Evolutionary conservation across 2,329 filamentous ascomycete genomes (phyloP).

Genomic region (Calycina herbarum): DNA sequence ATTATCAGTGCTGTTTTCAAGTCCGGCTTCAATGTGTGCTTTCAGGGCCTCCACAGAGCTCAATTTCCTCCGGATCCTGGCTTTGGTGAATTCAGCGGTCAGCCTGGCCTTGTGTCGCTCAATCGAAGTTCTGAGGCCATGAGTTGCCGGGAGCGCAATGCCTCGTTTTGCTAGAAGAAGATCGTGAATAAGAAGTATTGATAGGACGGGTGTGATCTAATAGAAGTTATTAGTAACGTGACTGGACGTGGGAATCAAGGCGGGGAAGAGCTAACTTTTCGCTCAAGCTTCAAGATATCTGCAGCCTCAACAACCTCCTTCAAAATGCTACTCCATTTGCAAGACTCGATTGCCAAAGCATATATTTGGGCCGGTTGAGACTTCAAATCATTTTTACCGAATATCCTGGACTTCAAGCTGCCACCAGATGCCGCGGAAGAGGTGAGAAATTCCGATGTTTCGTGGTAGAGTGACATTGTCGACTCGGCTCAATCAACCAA

Average conservation of each 20-base stretch:
- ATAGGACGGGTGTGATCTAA: slow-evolving; percentile 76
- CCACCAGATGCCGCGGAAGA: slow-evolving; percentile 66
- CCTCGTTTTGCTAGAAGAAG: slow-evolving; percentile 78
- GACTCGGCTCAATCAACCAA: not conserved
- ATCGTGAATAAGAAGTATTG: slow-evolving; percentile 83
- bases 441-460: slow-evolving; percentile 75
- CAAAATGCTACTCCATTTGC: slow-evolving; percentile 85
- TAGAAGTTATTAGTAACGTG: slow-evolving; percentile 22
- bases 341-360: slow-evolving; percentile 80
- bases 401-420: slow-evolving; percentile 84
- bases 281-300: slow-evolving; percentile 74
- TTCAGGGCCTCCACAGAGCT: slow-evolving; percentile 67
- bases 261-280: slow-evolving; percentile 62
- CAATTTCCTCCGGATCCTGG: slow-evolving; percentile 70
- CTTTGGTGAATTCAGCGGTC: slow-evolving; percentile 77
- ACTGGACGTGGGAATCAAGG: not conserved
- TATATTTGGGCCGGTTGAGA: slow-evolving; percentile 81
- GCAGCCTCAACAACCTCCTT: slow-evolving; percentile 87
- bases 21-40: slow-evolving; percentile 53
- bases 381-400: slow-evolving; percentile 71
- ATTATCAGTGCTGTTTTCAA: slow-evolving; percentile 43
- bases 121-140: slow-evolving; percentile 74
- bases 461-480: slow-evolving; percentile 90
- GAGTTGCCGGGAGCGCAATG: slow-evolving; percentile 75
- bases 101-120: slow-evolving; percentile 81